Conservation (phyloP, 805 yeast genomes). For the Kuraishia cidri region DNA sequence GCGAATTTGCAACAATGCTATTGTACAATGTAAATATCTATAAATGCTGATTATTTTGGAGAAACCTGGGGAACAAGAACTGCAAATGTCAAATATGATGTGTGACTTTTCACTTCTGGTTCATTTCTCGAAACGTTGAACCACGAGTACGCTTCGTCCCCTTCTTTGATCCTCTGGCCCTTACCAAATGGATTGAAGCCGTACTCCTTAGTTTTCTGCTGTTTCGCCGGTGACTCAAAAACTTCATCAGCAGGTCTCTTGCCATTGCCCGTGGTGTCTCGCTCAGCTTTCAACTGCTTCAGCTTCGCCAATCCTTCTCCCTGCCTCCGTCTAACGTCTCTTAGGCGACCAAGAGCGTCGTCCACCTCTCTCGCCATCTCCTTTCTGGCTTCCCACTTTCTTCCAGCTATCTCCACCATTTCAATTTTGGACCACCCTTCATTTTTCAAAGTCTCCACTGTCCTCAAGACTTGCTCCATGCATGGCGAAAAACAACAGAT, state of each 20-base stretch:
- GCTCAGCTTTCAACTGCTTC: constrained; percentile 18
- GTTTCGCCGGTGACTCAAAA: constrained; percentile 20
- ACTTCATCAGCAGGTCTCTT: constrained; percentile 1
- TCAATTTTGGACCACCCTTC: constrained; percentile 83
- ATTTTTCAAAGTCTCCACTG: constrained; percentile 64
- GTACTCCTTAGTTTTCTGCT: constrained; percentile 19
- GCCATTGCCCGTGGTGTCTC: not conserved
- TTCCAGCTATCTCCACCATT: constrained; percentile 85
- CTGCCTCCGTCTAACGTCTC: constrained; percentile 72
- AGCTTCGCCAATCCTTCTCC: constrained; percentile 53
- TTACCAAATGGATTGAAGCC: constrained; percentile 91
- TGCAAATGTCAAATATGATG: constrained; percentile 92
- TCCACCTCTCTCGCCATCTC: constrained; percentile 76
- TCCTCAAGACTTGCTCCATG: constrained; percentile 90
- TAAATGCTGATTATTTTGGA: too few species aligned
- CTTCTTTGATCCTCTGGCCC: constrained; percentile 79
- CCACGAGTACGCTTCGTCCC: constrained; percentile 80
- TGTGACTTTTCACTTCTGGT: constrained; percentile 83
- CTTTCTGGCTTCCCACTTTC: constrained; percentile 83
- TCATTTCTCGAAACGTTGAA: constrained; percentile 76
- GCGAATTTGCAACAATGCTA: too few species aligned
- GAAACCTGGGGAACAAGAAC: not conserved
- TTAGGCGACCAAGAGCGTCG: constrained; percentile 72
- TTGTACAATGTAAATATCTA: too few species aligned
- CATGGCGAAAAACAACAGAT: constrained; percentile 97